These are phyloP conservation scores for Gyrodon lividus DNA, from an alignment of 768 basidiomycete species.

Conservation along the genomic window DNA sequence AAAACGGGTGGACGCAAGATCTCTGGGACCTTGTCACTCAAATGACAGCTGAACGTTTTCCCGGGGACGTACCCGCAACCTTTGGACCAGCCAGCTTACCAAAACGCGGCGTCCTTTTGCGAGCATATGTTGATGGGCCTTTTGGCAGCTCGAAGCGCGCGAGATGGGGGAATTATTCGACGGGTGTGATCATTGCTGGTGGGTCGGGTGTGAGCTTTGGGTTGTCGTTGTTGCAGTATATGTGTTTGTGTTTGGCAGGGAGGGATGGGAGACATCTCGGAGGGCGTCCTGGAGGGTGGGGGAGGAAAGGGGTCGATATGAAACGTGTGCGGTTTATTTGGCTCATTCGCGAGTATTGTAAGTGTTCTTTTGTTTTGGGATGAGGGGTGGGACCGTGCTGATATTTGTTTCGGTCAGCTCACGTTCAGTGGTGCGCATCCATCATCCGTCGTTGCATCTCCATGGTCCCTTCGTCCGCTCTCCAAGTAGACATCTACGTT, in stretches of 20 bases:
- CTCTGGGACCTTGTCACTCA: slow-evolving; percentile 56
- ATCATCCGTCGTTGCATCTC: slow-evolving; percentile 60
- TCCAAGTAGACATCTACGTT: slow-evolving; percentile 75
- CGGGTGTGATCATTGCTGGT: slow-evolving; percentile 62
- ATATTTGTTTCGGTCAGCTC: slow-evolving; percentile 40
- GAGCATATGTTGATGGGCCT: slow-evolving; percentile 65
- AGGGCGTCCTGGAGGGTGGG: slow-evolving; percentile 45
- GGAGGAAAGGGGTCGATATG: slow-evolving; percentile 40
- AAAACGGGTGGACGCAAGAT: slow-evolving; percentile 65
- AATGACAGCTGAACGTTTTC: slow-evolving; percentile 36
- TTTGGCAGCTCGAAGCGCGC: slow-evolving; percentile 63
- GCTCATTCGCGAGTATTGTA: slow-evolving; percentile 75
- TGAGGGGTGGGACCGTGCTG: background rate
- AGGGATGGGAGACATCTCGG: slow-evolving; percentile 51
- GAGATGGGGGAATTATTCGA: slow-evolving; percentile 58
- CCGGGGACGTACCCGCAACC: slow-evolving; percentile 18
- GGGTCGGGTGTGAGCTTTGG: slow-evolving; percentile 79
- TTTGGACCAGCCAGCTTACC: slow-evolving; percentile 29
- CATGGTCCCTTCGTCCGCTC: slow-evolving; percentile 44
- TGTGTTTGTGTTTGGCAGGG: slow-evolving; percentile 57
- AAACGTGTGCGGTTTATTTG: slow-evolving; percentile 70
- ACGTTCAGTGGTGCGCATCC: slow-evolving; percentile 75
- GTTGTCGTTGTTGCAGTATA: slow-evolving; percentile 60
- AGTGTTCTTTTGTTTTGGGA: slow-evolving; percentile 26
- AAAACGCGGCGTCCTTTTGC: slow-evolving; percentile 47